Base-by-base conservation (phyloP, 2,329 filamentous ascomycete genomes). In the Juglanconis oblonga region DNA sequence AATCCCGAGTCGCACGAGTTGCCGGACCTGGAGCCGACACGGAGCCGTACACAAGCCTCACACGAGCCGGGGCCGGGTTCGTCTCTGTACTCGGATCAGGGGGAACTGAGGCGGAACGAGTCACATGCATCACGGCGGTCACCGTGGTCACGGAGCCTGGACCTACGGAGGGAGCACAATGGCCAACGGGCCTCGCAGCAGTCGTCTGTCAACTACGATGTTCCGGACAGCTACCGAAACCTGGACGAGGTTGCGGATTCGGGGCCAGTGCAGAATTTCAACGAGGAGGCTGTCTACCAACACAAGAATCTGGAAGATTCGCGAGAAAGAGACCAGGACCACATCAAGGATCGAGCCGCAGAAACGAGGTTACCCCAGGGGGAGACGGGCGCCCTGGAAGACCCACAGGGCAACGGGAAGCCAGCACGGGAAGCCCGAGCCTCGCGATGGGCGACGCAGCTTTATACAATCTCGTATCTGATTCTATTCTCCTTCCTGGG, bases 401-500 rank as follows among this genome's bases (percentile, higher is more conserved):
- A 44, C 10, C 17, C 32, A 10, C 29, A 59, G 32, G 53, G 32
- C 10, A 51, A 61, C 31, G 52, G 44, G 24, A 50, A 59, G 35
- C 31, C 33, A 44, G 38, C 14, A 2, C 42, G 38, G 3, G 51
- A 53, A 14, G 10, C 35, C 3, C 17, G 31, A 13, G 72, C 81
- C 31, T 87, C 86, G 1, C 77, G 73, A 59, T 69, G 78, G 33
- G 78, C 78, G 8, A 88, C 85, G 1, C 76, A 85, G 67, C 66
- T 89, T 62, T 91, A 92, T 74, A 92, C 87, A 2, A 71, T 92
- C 62, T 92, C 91, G 0, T 91, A 96, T 73, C 84, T 97, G 31
- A 80, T 96, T 61, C 81, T 97, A 69, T 97, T 97, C 74, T 87
- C 93, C 17, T 82, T 97, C 17, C 75, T 94, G 44, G 94, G 94